These are phyloP conservation scores for Monosporozyma solicola DNA, from an alignment of 805 yeast species.

Conservation along the genomic window DNA sequence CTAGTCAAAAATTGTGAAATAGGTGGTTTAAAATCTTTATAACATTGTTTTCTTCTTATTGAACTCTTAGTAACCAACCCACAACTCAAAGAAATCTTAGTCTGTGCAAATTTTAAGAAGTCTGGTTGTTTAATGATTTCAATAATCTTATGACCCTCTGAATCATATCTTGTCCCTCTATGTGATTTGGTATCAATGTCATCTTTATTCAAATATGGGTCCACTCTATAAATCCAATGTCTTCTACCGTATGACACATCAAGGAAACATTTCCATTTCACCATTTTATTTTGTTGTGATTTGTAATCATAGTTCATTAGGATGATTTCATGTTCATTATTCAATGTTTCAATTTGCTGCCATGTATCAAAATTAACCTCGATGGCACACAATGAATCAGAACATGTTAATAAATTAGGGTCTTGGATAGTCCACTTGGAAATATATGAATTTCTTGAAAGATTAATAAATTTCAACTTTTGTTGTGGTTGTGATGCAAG, in stretches of 20 bases:
- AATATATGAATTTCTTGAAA: conserved; percentile 53
- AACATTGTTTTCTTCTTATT: conserved; percentile 21
- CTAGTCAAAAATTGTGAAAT: conserved; percentile 28
- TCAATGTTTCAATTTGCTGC: conserved; percentile 27
- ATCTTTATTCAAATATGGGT: conserved; percentile 27
- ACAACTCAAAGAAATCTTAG: conserved; percentile 33
- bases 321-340: conserved; percentile 20
- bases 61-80: conserved; percentile 25
- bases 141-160: conserved; percentile 52
- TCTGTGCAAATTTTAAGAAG: conserved; percentile 33
- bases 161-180: conserved; percentile 48
- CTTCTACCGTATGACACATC: conserved; percentile 53
- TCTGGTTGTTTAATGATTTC: conserved; percentile 33
- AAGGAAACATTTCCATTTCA: conserved; percentile 29
- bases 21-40: conserved; percentile 28
- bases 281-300: conserved; percentile 10
- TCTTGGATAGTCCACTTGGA: conserved; percentile 53
- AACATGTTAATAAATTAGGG: conserved; percentile 36
- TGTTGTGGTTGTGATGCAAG: conserved; percentile 14
- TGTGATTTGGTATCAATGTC: conserved; percentile 25
- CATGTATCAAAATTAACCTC: conserved; percentile 53
- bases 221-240: conserved; percentile 63
- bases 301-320: conserved; percentile 14
- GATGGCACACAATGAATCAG: conserved; percentile 46
- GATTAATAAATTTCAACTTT: conserved; percentile 49